A percentile compares a stretch with the other conserved stretches of the same genome.
Conservation (phyloP, 192 early-diverging fungal species). For the Helicostylum pulchrum region DNA sequence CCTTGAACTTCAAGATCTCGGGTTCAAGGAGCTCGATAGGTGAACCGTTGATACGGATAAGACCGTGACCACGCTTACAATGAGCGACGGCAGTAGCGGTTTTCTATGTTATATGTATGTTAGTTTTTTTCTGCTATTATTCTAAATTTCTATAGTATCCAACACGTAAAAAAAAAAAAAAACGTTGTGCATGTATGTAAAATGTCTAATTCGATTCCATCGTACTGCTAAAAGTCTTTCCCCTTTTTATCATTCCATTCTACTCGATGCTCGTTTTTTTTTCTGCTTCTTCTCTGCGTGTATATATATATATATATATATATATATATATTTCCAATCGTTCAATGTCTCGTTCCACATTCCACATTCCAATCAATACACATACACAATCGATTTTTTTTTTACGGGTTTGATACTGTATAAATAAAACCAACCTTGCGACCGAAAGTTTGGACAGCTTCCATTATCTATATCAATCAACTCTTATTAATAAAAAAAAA, state of each 20-base stretch:
- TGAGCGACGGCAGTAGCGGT: constrained; percentile 99
- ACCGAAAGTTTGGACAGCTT: constrained; percentile 77
- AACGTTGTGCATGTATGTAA: background rate
- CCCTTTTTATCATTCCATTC: background rate
- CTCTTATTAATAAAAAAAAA: background rate
- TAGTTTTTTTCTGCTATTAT: too few relatives aligned
- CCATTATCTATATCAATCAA: constrained; percentile 30
- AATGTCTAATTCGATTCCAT: too few relatives aligned
- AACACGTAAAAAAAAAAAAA: background rate
- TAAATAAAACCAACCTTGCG: constrained; percentile 57
- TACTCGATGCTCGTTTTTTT: background rate
- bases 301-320: too few relatives aligned
- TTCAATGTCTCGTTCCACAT: too few relatives aligned
- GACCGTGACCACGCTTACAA: constrained; percentile 96
- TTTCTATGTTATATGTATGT: constrained; percentile 56
- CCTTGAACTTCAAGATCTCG: constrained; percentile 95
- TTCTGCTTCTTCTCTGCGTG: background rate
- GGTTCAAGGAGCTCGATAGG: constrained; percentile 96
- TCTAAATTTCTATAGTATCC: too few relatives aligned
- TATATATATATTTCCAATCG: background rate
- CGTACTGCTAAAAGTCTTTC: background rate
- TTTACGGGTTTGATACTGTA: background rate
- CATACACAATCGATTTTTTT: background rate
- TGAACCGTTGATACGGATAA: constrained; percentile 97
- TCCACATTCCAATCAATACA: too few relatives aligned